phyloP scores from a whole-genome alignment of 768 basidiomycete genomes.

The Macrocybe gigantea region DNA sequence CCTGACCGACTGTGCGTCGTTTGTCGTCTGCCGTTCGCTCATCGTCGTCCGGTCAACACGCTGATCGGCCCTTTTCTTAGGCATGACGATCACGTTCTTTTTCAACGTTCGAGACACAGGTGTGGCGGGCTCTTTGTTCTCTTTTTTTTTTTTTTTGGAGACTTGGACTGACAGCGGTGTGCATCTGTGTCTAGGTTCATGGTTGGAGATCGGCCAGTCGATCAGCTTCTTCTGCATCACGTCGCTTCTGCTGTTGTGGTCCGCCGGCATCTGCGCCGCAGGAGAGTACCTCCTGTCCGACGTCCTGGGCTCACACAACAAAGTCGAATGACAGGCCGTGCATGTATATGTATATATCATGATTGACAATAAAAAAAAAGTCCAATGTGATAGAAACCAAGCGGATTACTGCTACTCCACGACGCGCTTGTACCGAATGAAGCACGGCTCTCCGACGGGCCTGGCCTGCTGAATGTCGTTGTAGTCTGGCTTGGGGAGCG shows the following conservation, averaged over 20 bases:
- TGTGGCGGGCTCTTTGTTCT: constrained; percentile 17
- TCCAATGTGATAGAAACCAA: too few species aligned
- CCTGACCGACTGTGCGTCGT: constrained; percentile 56
- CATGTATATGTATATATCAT: too few species aligned
- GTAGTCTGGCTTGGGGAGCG: constrained; percentile 17
- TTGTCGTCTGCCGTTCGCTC: neutral
- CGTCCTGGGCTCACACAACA: constrained; percentile 8
- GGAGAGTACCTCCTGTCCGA: constrained; percentile 72
- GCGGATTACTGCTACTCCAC: constrained; percentile 4
- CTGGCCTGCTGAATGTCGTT: constrained; percentile 21
- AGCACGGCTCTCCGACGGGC: constrained; percentile 16
- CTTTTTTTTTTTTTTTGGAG: constrained; percentile 3
- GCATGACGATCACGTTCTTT: constrained; percentile 83
- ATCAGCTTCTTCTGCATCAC: constrained; percentile 87
- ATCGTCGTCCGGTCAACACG: neutral
- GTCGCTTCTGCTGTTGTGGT: constrained; percentile 73
- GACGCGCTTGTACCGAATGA: constrained; percentile 16
- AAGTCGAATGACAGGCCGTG: too few species aligned
- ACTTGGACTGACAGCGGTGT: too few species aligned
- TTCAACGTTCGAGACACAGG: constrained; percentile 78
- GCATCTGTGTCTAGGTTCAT: constrained; percentile 47
- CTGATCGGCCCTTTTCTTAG: constrained; percentile 25
- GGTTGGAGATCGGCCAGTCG: constrained; percentile 86
- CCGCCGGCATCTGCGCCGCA: constrained; percentile 65
- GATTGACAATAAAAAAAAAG: too few species aligned